phyloP scores from a whole-genome alignment of 139 green algal genomes.

The Coelastrella sp. region DNA sequence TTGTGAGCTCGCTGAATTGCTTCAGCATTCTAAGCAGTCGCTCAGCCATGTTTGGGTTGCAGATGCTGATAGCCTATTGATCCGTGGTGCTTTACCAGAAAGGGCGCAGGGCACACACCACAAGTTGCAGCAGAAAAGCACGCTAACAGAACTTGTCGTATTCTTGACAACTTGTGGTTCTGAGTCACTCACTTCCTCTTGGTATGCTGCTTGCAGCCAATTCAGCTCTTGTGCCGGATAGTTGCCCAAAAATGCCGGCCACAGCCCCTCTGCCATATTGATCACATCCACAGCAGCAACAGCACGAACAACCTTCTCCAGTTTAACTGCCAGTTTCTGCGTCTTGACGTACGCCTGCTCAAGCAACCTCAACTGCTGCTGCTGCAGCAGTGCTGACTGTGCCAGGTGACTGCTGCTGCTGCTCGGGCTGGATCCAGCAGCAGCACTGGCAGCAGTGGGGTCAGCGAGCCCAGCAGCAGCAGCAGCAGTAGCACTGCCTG shows the following conservation, averaged over 20 bases:
- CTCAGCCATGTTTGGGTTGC: no score
- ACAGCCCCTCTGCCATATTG: constrained; percentile 62
- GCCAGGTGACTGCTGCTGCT: background rate
- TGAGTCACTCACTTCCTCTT: constrained; percentile 34
- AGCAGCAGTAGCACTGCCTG: background rate
- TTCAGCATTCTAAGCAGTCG: constrained; percentile 59
- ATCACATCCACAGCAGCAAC: constrained; percentile 11
- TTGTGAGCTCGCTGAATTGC: constrained; percentile 54
- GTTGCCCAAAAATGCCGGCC: constrained; percentile 53
- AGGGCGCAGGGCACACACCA: no score
- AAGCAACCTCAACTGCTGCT: constrained; percentile 64
- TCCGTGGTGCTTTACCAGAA: no score
- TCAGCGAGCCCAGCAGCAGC: background rate
- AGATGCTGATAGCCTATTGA: no score
- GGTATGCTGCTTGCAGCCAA: constrained; percentile 64
- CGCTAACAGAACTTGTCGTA: no score
- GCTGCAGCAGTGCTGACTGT: constrained; percentile 42
- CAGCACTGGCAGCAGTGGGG: background rate
- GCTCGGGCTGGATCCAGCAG: background rate
- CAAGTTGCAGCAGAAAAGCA: no score
- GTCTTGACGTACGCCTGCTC: constrained; percentile 68
- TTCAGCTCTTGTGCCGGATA: constrained; percentile 70
- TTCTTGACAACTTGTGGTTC: no score
- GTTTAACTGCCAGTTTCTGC: constrained; percentile 51
- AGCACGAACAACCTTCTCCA: constrained; percentile 37